A percentile compares a stretch with the other conserved stretches of the same genome.
phyloP scores from a whole-genome alignment of 176 grass and related monocot genomes.

The Aegilops longissima region DNA sequence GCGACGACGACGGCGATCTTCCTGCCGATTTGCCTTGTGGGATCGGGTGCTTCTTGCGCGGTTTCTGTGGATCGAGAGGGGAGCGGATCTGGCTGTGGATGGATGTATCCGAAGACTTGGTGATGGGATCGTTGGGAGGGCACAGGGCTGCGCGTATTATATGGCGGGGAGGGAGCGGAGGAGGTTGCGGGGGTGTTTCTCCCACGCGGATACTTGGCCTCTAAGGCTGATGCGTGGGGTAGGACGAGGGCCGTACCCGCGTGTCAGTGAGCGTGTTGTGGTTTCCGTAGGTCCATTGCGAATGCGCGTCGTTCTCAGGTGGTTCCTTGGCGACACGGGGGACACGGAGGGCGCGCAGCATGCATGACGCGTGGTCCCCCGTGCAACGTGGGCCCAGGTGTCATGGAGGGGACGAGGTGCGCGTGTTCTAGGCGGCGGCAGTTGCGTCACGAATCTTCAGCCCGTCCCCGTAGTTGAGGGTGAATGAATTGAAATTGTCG shows the following conservation, averaged over 20 bases:
- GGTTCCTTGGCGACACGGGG: not conserved
- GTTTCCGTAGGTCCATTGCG: not conserved
- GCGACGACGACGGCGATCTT: not conserved
- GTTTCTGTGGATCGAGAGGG: not conserved
- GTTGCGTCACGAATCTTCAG: not conserved
- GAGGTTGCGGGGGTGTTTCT: constrained; percentile 6
- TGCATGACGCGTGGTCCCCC: constrained; percentile 16
- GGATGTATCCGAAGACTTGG: not conserved
- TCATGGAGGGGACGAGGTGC: not conserved
- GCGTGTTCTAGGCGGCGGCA: not conserved
- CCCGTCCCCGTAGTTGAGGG: not conserved
- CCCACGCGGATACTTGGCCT: not conserved
- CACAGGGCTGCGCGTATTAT: not conserved
- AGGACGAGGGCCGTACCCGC: accelerated
- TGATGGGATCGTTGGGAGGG: not conserved
- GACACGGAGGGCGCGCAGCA: too few relatives aligned
- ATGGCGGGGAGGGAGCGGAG: not conserved
- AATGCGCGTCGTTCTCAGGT: not conserved
- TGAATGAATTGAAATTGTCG: not conserved
- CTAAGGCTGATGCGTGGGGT: accelerated
- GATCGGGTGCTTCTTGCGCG: not conserved
- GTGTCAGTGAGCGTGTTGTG: accelerated
- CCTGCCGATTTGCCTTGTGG: not conserved
- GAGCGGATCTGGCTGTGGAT: not conserved
- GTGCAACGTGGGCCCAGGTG: not conserved